Conservation (phyloP, 2,329 filamentous ascomycete genomes). For the Tolypocladium sp. region DNA sequence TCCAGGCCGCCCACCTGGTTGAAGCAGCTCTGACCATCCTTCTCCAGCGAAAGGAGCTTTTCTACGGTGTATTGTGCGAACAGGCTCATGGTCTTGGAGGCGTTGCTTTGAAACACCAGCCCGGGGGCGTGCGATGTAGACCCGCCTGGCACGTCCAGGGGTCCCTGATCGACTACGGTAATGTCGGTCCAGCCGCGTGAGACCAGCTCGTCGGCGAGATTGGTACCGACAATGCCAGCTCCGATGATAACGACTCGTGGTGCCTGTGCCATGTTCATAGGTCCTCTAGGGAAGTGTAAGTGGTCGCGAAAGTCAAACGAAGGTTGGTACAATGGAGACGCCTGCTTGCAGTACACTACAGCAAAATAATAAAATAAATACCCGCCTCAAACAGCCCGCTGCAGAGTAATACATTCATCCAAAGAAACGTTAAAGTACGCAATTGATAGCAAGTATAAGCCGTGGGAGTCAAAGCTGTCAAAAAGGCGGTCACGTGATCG, state of each 20-base stretch:
- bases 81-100: slow-evolving; percentile 46
- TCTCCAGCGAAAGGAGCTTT: slow-evolving; percentile 44
- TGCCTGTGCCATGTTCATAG: neutral
- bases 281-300: neutral
- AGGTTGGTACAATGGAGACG: neutral
- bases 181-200: slow-evolving; percentile 53
- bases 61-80: slow-evolving; percentile 54
- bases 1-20: slow-evolving; percentile 56
- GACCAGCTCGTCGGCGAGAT: slow-evolving; percentile 55
- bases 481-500: neutral
- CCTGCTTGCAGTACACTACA: neutral
- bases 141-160: slow-evolving; percentile 51
- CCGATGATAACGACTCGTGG: slow-evolving; percentile 50
- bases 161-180: slow-evolving; percentile 56
- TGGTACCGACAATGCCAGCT: slow-evolving; percentile 55
- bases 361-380: neutral
- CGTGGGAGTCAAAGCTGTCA: no score
- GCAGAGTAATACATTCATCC: neutral
- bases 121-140: slow-evolving; percentile 58
- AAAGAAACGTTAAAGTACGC: neutral
- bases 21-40: slow-evolving; percentile 34
- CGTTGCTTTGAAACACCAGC: slow-evolving; percentile 54
- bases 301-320: neutral
- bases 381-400: neutral
- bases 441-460: neutral